Evolutionary conservation across 179 eudicot genomes (phyloP), one percentile per base, ranked within the genome.

Genomic region (Silene coronaria): DNA sequence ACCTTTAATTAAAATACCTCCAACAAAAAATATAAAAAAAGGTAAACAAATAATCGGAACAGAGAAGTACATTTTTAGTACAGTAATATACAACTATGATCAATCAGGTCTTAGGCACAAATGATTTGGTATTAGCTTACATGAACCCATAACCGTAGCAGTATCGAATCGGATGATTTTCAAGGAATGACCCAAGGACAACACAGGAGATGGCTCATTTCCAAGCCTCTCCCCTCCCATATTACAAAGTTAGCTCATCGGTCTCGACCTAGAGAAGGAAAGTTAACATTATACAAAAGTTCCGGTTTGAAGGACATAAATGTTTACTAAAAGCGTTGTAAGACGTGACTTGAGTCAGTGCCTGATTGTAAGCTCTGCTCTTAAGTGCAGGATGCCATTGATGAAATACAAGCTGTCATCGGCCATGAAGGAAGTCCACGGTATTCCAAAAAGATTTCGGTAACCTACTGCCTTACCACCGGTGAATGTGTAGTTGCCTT

Each of bases 381-480:
- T 82, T 45, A 93, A 90, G 82, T 93, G 93, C 42, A 93, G 86
- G n/a, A 80, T 76, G 34, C 85, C 97, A 27, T 93, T 85, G 78
- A 91, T 87, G 86, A 93, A 93, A 71, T 82, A 93, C 11, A 78
- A 90, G 80, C 98, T 89, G 45, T 93, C 98, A 1, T 91, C 98
- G 0, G 98, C 97, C 89, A 87, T 82, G 72, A 93, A 93, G 11
- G 95, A 91, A 1, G 91, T 86, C 98, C 98, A 93, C 0, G 91
- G 92, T 27, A 89, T 83, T 22, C 89, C 92, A 58, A 93, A 93
- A 17, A 93, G 81, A 80, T 93, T 93, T 16, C 97, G 76, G 59
- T 93, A 93, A 0, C 98, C 98, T 19, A 93, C 98, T 9, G 98
- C 98, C 67, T 93, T 93, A 0, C 97, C 98, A 13, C 98, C 97